Conservation (phyloP, 352 stramenopile genomes). For the Phytophthora uliginosa region DNA sequence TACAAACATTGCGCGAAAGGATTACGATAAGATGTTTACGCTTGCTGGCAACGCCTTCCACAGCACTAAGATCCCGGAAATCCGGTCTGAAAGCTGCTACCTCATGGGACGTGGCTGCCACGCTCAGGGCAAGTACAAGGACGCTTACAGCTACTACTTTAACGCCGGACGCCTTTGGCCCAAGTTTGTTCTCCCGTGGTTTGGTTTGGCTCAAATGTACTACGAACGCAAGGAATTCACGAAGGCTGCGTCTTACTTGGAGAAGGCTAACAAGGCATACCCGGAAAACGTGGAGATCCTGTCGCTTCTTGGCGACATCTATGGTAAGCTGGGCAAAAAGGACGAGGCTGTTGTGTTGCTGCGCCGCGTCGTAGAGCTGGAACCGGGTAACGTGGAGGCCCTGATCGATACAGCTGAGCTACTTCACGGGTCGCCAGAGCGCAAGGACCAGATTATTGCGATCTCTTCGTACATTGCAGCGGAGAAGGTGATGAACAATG, state of each 20-base stretch:
- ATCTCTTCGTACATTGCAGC: slow-evolving; percentile 93
- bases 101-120: slow-evolving; percentile 97
- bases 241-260: slow-evolving; percentile 86
- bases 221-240: slow-evolving; percentile 88
- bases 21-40: slow-evolving; percentile 94
- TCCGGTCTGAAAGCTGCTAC: slow-evolving; percentile 98
- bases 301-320: slow-evolving; percentile 83
- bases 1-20: slow-evolving; percentile 84
- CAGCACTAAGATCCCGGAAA: slow-evolving; percentile 90
- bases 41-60: slow-evolving; percentile 91
- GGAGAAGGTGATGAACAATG: slow-evolving; percentile 90
- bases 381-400: slow-evolving; percentile 88
- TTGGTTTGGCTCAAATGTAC: slow-evolving; percentile 92
- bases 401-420: slow-evolving; percentile 87
- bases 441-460: slow-evolving; percentile 91
- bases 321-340: slow-evolving; percentile 85
- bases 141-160: slow-evolving; percentile 98
- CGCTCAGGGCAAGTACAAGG: slow-evolving; percentile 94
- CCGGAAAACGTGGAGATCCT: slow-evolving; percentile 91
- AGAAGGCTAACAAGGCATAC: slow-evolving; percentile 92
- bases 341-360: slow-evolving; percentile 85
- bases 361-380: slow-evolving; percentile 85
- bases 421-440: slow-evolving; percentile 77
- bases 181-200: slow-evolving; percentile 90
- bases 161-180: slow-evolving; percentile 92